phyloP scores from a whole-genome alignment of 2,329 filamentous ascomycete genomes.

The Verticillium tricorpus region DNA sequence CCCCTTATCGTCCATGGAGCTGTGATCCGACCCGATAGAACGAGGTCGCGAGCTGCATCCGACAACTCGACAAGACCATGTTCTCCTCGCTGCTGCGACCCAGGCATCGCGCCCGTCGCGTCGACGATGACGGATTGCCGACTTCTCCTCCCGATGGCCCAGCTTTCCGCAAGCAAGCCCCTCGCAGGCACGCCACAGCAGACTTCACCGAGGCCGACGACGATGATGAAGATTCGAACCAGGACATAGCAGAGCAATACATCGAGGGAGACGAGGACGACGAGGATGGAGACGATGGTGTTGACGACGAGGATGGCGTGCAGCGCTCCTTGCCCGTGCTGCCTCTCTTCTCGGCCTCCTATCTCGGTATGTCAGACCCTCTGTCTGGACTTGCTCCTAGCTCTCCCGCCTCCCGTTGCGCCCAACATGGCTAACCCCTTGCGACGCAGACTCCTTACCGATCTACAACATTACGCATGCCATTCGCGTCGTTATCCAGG shows the following conservation, averaged over 20 bases:
- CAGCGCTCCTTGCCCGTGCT: constrained; percentile 40
- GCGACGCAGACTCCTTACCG: constrained; percentile 68
- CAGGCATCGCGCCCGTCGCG: constrained; percentile 10
- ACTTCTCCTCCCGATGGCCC: constrained; percentile 12
- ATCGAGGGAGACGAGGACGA: constrained; percentile 24
- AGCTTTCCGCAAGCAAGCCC: constrained; percentile 26
- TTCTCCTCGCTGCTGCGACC: constrained; percentile 15
- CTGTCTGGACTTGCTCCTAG: background rate
- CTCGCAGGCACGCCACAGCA: constrained; percentile 51
- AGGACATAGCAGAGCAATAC: constrained; percentile 18
- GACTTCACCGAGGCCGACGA: constrained; percentile 63
- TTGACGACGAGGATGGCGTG: constrained; percentile 27
- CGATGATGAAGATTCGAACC: constrained; percentile 38
- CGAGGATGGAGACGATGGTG: constrained; percentile 33
- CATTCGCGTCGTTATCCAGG: constrained; percentile 77
- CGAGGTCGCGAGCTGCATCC: constrained; percentile 1
- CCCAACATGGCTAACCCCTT: constrained; percentile 17
- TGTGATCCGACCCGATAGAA: background rate
- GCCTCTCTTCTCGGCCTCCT: constrained; percentile 75
- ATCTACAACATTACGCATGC: constrained; percentile 89
- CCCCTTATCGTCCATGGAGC: constrained; percentile 2
- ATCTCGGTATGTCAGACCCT: constrained; percentile 57
- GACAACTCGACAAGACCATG: constrained; percentile 10
- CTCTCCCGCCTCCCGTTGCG: background rate
- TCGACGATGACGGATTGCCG: constrained; percentile 8